Base-by-base conservation (phyloP, 805 yeast genomes). In the Candida schatavii region DNA sequence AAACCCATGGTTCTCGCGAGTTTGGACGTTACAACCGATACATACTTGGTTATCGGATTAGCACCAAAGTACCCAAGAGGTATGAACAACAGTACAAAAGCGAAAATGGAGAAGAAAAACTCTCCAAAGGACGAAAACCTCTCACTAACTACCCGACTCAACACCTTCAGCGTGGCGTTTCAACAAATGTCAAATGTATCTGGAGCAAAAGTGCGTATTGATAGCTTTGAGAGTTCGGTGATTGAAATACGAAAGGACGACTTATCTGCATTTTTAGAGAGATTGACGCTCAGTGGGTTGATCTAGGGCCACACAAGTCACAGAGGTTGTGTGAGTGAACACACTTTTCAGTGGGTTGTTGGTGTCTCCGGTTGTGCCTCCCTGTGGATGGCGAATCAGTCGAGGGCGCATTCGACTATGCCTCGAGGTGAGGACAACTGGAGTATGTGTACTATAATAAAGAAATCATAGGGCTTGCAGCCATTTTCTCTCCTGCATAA, bases 211-310 rank as follows among this genome's bases (percentile, higher is more conserved):
- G 89, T 89, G 15, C 76, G 91, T 54, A 85, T 93, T 47, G 98
- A 93, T 60, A 88, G 96, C 55, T 93, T 93, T 64, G 98, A 93
- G 59, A 86, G 95, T 48, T 81, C 97, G 3, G 87, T 93, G 18
- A 88, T 93, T 34, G 97, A 93, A 64, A 82, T 93, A 33, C 68
- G 88, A 45, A 84, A 82, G 55, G 96, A 90, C 37, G 99, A 93
- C 59, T 68, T 93, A 47, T 72, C 88, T 3, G 87, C 96, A 38
- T 93, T 93, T 56, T 64, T 93, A 46, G 98, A 93, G 58, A 79
- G 80, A 44, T 67, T 91, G 46, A 87, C 96, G 9, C 59, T 85
- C 37, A 83, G 89, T 66, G 90, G 90, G 11, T 51, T 67, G 38
- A 55, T 66, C 20, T 64, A 55, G 43, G 18, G 9, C 6, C 21